Evolutionary conservation across 345 rosid genomes (phyloP).

Genomic region (Pelargonium nanum): DNA sequence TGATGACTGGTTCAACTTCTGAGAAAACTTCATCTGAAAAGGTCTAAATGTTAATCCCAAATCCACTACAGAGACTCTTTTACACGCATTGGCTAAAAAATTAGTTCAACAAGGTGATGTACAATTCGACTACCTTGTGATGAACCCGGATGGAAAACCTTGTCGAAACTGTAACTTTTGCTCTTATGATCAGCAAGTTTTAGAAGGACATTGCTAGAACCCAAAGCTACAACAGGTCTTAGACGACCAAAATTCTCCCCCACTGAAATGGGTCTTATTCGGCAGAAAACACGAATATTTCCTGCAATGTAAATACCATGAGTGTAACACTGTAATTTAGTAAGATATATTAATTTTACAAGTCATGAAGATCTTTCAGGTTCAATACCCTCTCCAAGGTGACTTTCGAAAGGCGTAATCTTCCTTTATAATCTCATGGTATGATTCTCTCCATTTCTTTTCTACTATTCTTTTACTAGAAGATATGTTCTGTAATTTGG

Average conservation of each 20-base stretch:
- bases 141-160: slow-evolving; percentile 53
- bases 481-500: too few relatives aligned
- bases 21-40: slow-evolving; percentile 59
- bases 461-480: not conserved
- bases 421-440: not conserved
- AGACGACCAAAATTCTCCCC: slow-evolving; percentile 22
- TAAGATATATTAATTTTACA: too few relatives aligned
- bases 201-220: slow-evolving; percentile 36
- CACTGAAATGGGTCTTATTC: slow-evolving; percentile 38
- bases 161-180: slow-evolving; percentile 51
- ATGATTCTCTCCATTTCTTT: not conserved
- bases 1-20: slow-evolving; percentile 73
- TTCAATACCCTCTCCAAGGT: too few relatives aligned
- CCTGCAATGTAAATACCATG: slow-evolving; percentile 23
- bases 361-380: too few relatives aligned
- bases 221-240: slow-evolving; percentile 33
- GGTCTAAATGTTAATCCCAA: slow-evolving; percentile 10
- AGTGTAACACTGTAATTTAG: too few relatives aligned
- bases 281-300: slow-evolving; percentile 74
- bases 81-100: not conserved
- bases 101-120: not conserved
- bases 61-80: not conserved
- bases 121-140: slow-evolving; percentile 46
- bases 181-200: slow-evolving; percentile 30
- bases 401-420: too few relatives aligned